Percentiles rank a stretch among this genome's conserved stretches.
Conservation (phyloP, 768 basidiomycete species). For the Floccularia luteovirens region DNA sequence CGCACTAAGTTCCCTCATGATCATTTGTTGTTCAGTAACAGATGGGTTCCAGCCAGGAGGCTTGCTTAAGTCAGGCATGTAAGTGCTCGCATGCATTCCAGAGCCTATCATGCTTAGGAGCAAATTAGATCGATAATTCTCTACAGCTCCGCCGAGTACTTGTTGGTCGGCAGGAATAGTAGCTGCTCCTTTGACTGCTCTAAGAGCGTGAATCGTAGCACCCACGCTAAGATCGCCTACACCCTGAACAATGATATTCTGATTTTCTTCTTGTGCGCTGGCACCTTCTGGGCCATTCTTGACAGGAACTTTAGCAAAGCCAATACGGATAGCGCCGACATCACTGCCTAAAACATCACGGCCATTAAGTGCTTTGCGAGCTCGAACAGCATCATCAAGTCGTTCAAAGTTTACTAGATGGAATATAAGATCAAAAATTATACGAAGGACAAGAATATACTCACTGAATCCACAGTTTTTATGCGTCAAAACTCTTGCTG, state of each 20-base stretch:
- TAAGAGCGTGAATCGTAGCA: conserved; percentile 80
- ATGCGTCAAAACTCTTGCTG: conserved; percentile 90
- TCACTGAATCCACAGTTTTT: conserved; percentile 92
- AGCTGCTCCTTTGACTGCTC: conserved; percentile 85
- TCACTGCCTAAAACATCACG: conserved; percentile 94
- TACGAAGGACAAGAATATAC: conserved; percentile 19
- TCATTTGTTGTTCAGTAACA: conserved; percentile 94
- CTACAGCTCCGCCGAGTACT: conserved; percentile 82
- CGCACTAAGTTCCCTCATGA: conserved; percentile 85
- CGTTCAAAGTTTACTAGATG: conserved; percentile 89
- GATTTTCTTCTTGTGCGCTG: conserved; percentile 52
- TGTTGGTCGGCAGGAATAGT: conserved; percentile 92
- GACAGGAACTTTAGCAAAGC: conserved; percentile 93
- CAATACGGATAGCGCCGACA: conserved; percentile 94
- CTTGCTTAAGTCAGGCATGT: conserved; percentile 47
- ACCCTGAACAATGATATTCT: conserved; percentile 67
- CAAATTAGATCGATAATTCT: conserved; percentile 92
- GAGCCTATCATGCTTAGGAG: conserved; percentile 83
- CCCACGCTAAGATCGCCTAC: conserved; percentile 82
- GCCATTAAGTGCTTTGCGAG: conserved; percentile 92
- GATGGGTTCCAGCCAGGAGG: conserved; percentile 62
- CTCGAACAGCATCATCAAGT: conserved; percentile 92
- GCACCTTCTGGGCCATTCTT: conserved; percentile 71
- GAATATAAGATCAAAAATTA: conserved; percentile 7
- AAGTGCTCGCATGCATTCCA: conserved; percentile 55